phyloP scores from a whole-genome alignment of 2,329 filamentous ascomycete genomes.

The Proliferodiscus dingleyae region DNA sequence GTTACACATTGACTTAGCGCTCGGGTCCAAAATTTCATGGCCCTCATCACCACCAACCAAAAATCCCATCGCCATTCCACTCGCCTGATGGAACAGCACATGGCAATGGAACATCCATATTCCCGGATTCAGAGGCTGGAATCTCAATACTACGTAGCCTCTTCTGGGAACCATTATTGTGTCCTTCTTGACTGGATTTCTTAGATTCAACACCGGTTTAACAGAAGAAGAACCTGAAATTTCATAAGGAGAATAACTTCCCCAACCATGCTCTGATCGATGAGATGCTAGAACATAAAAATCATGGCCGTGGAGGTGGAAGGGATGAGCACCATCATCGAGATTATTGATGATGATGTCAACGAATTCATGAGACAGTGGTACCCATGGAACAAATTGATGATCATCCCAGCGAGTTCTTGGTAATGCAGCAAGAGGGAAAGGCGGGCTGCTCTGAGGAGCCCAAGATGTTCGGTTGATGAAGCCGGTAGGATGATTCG shows the following conservation, averaged over 20 bases:
- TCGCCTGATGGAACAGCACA: constrained; percentile 35
- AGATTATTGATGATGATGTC: constrained; percentile 48
- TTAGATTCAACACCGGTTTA: constrained; percentile 19
- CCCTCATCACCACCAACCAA: constrained; percentile 5
- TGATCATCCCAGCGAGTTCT: constrained; percentile 36
- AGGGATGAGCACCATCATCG: constrained; percentile 43
- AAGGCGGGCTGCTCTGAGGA: constrained; percentile 29
- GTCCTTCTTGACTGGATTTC: constrained; percentile 47
- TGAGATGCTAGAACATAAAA: constrained; percentile 37
- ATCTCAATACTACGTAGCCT: constrained; percentile 42
- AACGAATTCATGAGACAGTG: constrained; percentile 33
- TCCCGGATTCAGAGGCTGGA: constrained; percentile 45
- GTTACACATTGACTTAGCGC: not conserved
- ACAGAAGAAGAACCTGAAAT: constrained; percentile 16
- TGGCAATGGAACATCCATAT: constrained; percentile 49
- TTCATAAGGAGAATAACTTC: constrained; percentile 13
- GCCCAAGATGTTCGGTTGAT: constrained; percentile 44
- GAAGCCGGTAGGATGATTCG: constrained; percentile 41
- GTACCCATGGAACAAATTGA: constrained; percentile 37
- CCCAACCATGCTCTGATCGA: constrained; percentile 16
- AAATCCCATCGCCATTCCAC: constrained; percentile 38
- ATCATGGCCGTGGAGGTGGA: constrained; percentile 51
- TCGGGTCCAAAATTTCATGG: constrained; percentile 1
- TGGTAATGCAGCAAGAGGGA: constrained; percentile 34
- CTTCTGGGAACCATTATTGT: constrained; percentile 35